Conservation (phyloP, 441 rosid genomes). For the Kokia cookei region DNA sequence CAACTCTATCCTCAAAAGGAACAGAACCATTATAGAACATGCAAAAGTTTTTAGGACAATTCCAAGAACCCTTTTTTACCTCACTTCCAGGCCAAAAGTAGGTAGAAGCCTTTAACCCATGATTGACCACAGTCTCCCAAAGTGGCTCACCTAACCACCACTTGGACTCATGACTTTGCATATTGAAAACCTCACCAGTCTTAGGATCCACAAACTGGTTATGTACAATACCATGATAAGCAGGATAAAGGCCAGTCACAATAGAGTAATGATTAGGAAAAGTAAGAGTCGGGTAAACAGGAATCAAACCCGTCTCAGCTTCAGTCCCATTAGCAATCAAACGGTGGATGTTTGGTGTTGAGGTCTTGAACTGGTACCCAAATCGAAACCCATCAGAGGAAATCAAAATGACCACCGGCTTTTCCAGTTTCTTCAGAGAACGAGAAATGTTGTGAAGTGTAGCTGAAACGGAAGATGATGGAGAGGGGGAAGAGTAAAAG, state of each 20-base stretch:
- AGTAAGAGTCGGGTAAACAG: conserved; percentile 83
- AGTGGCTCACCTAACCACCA: conserved; percentile 99
- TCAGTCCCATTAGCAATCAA: conserved; percentile 77
- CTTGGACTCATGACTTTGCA: conserved; percentile 74
- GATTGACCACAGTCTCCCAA: conserved; percentile 86
- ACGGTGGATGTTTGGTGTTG: conserved; percentile 64
- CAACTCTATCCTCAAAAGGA: conserved; percentile 83
- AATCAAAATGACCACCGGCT: conserved; percentile 66
- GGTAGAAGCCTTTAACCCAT: conserved; percentile 72
- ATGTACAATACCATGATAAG: conserved; percentile 73
- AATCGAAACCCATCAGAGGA: conserved; percentile 95
- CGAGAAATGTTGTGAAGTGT: conserved; percentile 26
- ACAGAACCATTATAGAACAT: conserved; percentile 61
- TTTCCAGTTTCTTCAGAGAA: conserved; percentile 50
- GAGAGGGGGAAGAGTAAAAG: conserved; percentile 42
- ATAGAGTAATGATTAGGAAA: conserved; percentile 96
- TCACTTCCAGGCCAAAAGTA: conserved; percentile 99
- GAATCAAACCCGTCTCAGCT: conserved; percentile 81
- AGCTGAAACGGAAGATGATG: conserved; percentile 7
- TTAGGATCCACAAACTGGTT: conserved; percentile 61
- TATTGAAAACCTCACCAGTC: conserved; percentile 52
- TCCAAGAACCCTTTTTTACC: conserved; percentile 83
- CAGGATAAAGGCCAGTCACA: conserved; percentile 87
- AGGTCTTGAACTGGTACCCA: conserved; percentile 84
- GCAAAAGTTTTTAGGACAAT: conserved; percentile 61